phyloP scores from a whole-genome alignment of 306 rosid genomes.

The Cucurbita pepo region DNA sequence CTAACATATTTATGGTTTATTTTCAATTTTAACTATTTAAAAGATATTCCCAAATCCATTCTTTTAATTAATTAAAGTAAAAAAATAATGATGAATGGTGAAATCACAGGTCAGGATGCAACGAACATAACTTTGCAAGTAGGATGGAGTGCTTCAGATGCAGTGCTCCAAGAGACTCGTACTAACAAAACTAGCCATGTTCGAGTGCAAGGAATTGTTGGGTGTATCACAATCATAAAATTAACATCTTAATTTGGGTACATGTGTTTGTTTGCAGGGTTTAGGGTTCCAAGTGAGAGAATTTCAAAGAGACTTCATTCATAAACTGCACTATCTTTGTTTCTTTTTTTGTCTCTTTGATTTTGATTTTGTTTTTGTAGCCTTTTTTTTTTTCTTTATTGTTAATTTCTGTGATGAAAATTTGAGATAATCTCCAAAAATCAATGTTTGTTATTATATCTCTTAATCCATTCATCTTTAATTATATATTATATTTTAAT shows the following conservation, averaged over 20 bases:
- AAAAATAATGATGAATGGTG: too few relatives aligned
- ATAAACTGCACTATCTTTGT: not conserved
- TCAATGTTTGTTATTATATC: not conserved
- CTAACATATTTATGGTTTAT: too few relatives aligned
- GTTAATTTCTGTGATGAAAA: not conserved
- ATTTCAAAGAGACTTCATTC: not conserved
- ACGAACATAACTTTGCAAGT: constrained; percentile 96
- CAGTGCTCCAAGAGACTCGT: constrained; percentile 87
- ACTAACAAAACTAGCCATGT: constrained; percentile 15
- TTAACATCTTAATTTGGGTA: too few relatives aligned
- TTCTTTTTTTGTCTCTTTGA: not conserved
- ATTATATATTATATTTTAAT: too few relatives aligned
- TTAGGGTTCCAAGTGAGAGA: constrained; percentile 9
- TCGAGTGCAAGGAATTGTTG: too few relatives aligned
- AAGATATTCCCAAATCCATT: too few relatives aligned
- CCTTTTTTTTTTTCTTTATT: not conserved
- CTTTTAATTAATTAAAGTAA: too few relatives aligned
- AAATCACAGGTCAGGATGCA: constrained; percentile 61
- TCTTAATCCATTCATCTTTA: too few relatives aligned
- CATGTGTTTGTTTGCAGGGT: constrained; percentile 14
- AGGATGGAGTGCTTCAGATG: constrained; percentile 92
- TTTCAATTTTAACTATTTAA: too few relatives aligned
- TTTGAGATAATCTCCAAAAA: constrained; percentile 1
- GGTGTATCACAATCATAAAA: too few relatives aligned
- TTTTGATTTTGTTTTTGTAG: not conserved